Conservation (phyloP, 2,329 filamentous ascomycete species). For the Ceratocystiopsis sp. region DNA sequence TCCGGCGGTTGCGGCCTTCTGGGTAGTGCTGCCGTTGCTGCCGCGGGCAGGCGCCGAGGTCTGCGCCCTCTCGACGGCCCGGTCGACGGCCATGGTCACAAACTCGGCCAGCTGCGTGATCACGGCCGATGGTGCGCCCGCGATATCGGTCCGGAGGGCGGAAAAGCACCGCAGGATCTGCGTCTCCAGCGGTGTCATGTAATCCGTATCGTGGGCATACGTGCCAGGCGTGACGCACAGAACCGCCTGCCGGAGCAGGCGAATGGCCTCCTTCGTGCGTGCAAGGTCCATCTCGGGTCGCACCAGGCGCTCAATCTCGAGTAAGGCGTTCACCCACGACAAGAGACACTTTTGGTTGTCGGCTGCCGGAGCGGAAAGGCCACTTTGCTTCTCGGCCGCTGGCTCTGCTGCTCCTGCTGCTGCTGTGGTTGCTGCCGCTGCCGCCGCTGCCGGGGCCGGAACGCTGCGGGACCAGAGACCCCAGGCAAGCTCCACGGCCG, state of each 20-base stretch:
- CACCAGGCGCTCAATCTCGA: slow-evolving; percentile 64
- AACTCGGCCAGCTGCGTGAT: slow-evolving; percentile 54
- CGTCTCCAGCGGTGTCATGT: slow-evolving; percentile 54
- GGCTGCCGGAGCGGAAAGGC: slow-evolving; percentile 23
- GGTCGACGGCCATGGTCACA: slow-evolving; percentile 48
- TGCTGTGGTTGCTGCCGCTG: background rate
- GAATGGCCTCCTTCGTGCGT: slow-evolving; percentile 50
- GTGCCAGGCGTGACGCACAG: slow-evolving; percentile 48
- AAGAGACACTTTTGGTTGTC: slow-evolving; percentile 71
- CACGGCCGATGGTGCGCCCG: slow-evolving; percentile 49
- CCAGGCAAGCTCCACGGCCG: slow-evolving; percentile 47
- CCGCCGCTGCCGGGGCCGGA: slow-evolving; percentile 26
- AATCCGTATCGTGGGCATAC: slow-evolving; percentile 58
- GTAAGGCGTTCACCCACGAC: slow-evolving; percentile 63
- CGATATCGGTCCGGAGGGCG: slow-evolving; percentile 47
- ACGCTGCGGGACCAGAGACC: slow-evolving; percentile 50
- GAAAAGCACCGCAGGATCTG: slow-evolving; percentile 52
- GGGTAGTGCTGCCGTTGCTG: slow-evolving; percentile 20
- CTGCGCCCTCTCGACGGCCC: slow-evolving; percentile 10
- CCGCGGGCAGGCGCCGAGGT: slow-evolving; percentile 23
- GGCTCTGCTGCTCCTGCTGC: background rate
- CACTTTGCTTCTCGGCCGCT: background rate
- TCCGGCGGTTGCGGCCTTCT: no score
- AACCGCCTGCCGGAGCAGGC: slow-evolving; percentile 53
- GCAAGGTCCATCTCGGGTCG: slow-evolving; percentile 43